phyloP scores from a whole-genome alignment of 371 early-diverging fungal genomes.

The Mucor piriformis region DNA sequence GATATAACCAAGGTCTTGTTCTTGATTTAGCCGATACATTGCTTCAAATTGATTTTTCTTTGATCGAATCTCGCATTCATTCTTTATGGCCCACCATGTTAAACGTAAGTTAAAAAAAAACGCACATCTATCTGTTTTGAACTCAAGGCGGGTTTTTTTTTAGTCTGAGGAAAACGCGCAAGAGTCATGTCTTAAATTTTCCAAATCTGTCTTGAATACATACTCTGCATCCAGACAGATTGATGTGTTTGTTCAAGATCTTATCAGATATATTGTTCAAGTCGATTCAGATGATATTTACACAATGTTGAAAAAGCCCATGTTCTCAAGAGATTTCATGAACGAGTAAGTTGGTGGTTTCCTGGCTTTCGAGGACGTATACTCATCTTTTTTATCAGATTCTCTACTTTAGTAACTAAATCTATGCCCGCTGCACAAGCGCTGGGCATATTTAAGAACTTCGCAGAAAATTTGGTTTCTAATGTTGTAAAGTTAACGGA shows the following conservation, averaged over 20 bases:
- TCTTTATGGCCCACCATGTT: constrained; percentile 42
- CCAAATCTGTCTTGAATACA: constrained; percentile 32
- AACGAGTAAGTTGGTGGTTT: constrained; percentile 39
- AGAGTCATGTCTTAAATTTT: constrained; percentile 26
- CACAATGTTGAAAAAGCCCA: constrained; percentile 35
- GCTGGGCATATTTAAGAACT: constrained; percentile 41
- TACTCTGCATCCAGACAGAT: constrained; percentile 59
- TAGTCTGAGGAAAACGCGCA: constrained; percentile 36
- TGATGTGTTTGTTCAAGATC: constrained; percentile 45
- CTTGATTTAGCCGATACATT: constrained; percentile 37
- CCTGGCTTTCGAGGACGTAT: neutral
- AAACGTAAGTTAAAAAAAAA: constrained; percentile 26
- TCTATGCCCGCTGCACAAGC: constrained; percentile 55
- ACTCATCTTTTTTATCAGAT: constrained; percentile 10
- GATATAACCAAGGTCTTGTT: constrained; percentile 27
- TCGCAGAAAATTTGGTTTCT: constrained; percentile 31
- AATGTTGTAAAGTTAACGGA: constrained; percentile 3
- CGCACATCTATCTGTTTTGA: neutral
- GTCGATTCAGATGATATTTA: constrained; percentile 23
- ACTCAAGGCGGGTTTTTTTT: neutral
- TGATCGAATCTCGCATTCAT: constrained; percentile 39
- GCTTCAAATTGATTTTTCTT: constrained; percentile 46
- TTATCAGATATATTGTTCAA: constrained; percentile 34
- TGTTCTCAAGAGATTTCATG: constrained; percentile 47
- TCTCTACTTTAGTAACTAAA: constrained; percentile 34